Conservation (phyloP, 176 grass and related monocot species). For the Rhynchospora tenuis region DNA sequence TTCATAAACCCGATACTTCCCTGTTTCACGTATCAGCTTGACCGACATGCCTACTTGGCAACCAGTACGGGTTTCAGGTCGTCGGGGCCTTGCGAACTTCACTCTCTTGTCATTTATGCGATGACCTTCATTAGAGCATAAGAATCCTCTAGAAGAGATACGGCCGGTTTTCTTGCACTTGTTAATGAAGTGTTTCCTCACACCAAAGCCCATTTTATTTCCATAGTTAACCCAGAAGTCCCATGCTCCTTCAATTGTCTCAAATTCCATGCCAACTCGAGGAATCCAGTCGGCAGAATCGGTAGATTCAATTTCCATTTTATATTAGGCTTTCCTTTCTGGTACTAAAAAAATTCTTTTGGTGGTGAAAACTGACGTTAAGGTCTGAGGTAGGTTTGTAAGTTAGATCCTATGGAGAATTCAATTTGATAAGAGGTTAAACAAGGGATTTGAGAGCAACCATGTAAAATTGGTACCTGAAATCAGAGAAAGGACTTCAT, state of each 20-base stretch:
- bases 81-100: constrained; percentile 9
- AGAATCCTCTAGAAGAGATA: constrained; percentile 15
- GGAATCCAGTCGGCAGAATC: constrained; percentile 23
- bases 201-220: constrained; percentile 23
- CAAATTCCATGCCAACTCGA: constrained; percentile 26
- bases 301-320: constrained; percentile 17
- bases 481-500: not conserved
- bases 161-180: constrained; percentile 10
- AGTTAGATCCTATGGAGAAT: not conserved
- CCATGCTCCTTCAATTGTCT: constrained; percentile 20
- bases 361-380: not conserved
- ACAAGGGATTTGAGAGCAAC: not conserved
- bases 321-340: not conserved
- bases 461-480: not conserved
- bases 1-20: constrained; percentile 22
- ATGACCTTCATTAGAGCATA: constrained; percentile 30
- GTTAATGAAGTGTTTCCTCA: constrained; percentile 25
- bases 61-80: constrained; percentile 25
- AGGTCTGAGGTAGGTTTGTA: not conserved
- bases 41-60: constrained; percentile 25
- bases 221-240: constrained; percentile 28
- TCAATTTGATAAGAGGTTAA: not conserved
- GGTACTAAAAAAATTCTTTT: not conserved
- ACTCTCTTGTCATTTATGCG: constrained; percentile 4
- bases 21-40: constrained; percentile 12